phyloP scores from a whole-genome alignment of 192 early-diverging fungal genomes.

The Kappamyces sp. region DNA sequence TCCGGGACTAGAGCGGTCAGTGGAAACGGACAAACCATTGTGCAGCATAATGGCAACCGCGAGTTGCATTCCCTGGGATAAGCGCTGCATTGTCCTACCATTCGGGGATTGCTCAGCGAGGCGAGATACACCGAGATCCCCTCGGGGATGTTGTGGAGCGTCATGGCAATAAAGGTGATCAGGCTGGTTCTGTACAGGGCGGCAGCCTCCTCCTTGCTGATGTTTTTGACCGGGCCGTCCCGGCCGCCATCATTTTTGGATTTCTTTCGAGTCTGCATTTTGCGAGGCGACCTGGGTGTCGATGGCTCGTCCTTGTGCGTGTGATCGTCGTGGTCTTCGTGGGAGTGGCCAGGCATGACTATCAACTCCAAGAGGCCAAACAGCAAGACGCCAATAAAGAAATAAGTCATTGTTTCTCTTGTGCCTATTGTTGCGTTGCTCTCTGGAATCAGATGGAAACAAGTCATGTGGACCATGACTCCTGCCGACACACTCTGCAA shows the following conservation, averaged over 20 bases:
- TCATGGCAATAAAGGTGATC: constrained; percentile 46
- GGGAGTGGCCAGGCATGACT: constrained; percentile 31
- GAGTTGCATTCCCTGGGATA: constrained; percentile 38
- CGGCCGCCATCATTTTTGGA: constrained; percentile 4
- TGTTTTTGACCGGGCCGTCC: constrained; percentile 9
- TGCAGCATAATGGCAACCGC: constrained; percentile 46
- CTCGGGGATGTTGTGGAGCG: constrained; percentile 48
- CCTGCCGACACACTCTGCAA: constrained; percentile 40
- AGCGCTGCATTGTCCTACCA: neutral
- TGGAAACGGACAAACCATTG: constrained; percentile 33
- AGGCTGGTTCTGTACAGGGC: constrained; percentile 36
- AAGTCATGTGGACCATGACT: constrained; percentile 51
- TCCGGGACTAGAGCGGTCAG: constrained; percentile 20
- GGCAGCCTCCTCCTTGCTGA: constrained; percentile 18
- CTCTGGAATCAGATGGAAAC: constrained; percentile 47
- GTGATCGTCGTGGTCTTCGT: constrained; percentile 26
- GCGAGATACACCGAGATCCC: constrained; percentile 47
- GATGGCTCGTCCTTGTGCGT: constrained; percentile 13
- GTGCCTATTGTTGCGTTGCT: constrained; percentile 31
- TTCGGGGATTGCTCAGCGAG: constrained; percentile 30
- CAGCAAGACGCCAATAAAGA: constrained; percentile 43
- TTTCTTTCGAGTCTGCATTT: constrained; percentile 18
- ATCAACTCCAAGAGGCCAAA: constrained; percentile 36
- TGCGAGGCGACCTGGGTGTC: constrained; percentile 5
- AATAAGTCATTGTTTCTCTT: constrained; percentile 37